These are phyloP conservation scores for Fusarium nisikadoi DNA, from an alignment of 2,329 filamentous ascomycete species.

Conservation along the genomic window DNA sequence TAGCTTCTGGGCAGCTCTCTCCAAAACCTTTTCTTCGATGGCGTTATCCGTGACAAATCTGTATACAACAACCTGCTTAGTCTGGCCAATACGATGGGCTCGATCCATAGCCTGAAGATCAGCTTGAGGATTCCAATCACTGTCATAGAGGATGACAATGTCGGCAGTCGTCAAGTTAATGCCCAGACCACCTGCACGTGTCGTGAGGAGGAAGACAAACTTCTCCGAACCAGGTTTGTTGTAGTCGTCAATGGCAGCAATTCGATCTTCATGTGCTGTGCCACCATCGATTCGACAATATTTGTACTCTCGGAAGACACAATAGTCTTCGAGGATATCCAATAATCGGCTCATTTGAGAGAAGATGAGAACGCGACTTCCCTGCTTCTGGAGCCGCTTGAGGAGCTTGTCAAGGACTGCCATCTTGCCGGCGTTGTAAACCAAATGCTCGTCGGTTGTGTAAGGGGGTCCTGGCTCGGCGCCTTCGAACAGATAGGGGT, in stretches of 20 bases:
- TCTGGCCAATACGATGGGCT: slow-evolving; percentile 97
- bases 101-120: slow-evolving; percentile 99
- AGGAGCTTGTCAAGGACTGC: slow-evolving; percentile 93
- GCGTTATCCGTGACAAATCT: slow-evolving; percentile 97
- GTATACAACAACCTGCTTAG: slow-evolving; percentile 96
- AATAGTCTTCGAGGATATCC: slow-evolving; percentile 98
- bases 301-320: slow-evolving; percentile 91
- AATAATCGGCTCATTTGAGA: slow-evolving; percentile 98
- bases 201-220: slow-evolving; percentile 95
- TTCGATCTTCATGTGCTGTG: slow-evolving; percentile 97
- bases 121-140: slow-evolving; percentile 98
- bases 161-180: slow-evolving; percentile 97
- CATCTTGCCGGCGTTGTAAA: slow-evolving; percentile 97
- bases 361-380: slow-evolving; percentile 97
- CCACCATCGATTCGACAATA: slow-evolving; percentile 98
- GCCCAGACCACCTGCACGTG: slow-evolving; percentile 91
- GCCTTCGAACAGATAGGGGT: slow-evolving; percentile 97
- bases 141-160: slow-evolving; percentile 96
- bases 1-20: slow-evolving; percentile 95
- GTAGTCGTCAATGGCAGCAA: slow-evolving; percentile 97
- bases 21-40: slow-evolving; percentile 97
- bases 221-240: slow-evolving; percentile 96
- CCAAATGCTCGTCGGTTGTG: slow-evolving; percentile 95
- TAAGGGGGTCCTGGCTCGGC: slow-evolving; percentile 97
- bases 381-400: slow-evolving; percentile 82